These are phyloP conservation scores for Mycosphaerella sp. DNA, from an alignment of 2,329 filamentous ascomycete species.

Conservation along the genomic window DNA sequence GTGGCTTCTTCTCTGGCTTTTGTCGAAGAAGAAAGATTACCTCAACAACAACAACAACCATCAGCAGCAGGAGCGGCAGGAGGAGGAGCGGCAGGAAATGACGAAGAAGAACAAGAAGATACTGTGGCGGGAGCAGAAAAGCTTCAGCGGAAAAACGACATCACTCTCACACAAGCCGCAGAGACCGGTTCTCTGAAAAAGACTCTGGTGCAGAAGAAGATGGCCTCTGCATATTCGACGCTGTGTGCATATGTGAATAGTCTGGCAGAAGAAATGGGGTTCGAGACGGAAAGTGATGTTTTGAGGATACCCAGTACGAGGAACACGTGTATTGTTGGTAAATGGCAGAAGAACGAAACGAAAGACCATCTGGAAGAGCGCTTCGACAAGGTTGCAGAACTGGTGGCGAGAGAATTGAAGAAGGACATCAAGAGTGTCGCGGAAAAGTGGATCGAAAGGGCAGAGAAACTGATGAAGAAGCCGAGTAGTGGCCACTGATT, in stretches of 20 bases:
- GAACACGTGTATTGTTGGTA: conserved; percentile 74
- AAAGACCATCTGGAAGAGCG: background rate
- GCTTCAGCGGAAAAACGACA: no score
- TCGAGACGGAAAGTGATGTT: conserved; percentile 72
- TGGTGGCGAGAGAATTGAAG: conserved; percentile 53
- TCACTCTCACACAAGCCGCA: conserved; percentile 21
- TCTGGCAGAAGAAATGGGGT: conserved; percentile 67
- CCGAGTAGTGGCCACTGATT: conserved; percentile 41
- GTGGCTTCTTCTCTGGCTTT: no score
- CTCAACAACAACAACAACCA: no score
- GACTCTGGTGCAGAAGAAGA: conserved; percentile 28
- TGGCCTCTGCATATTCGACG: conserved; percentile 70
- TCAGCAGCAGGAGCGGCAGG: no score
- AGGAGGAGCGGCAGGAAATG: no score
- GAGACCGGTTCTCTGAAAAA: conserved; percentile 33
- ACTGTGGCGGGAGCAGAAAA: background rate
- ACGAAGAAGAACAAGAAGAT: background rate
- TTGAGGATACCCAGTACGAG: conserved; percentile 87
- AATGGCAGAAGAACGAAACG: conserved; percentile 32
- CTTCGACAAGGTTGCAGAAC: conserved; percentile 53
- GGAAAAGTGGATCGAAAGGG: conserved; percentile 48
- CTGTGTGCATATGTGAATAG: conserved; percentile 70
- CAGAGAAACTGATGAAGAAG: conserved; percentile 43
- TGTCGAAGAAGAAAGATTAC: no score
- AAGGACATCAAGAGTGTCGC: conserved; percentile 41